These are phyloP conservation scores for Sphaceloma murrayae DNA, from an alignment of 2,329 filamentous ascomycete species.

Conservation along the genomic window DNA sequence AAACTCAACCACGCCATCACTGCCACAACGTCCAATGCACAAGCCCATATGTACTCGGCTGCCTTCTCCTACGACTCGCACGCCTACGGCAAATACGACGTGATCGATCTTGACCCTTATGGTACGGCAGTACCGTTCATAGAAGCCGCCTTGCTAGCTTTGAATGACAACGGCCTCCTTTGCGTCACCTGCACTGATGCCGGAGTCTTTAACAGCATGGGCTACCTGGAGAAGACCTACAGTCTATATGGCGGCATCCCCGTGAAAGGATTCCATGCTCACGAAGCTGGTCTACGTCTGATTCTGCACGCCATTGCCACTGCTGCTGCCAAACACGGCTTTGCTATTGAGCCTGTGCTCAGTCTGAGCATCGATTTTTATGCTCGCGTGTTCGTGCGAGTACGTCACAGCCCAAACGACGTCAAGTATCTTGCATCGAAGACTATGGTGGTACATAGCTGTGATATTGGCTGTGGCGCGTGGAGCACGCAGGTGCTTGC, in stretches of 20 bases:
- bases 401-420: constrained; percentile 68
- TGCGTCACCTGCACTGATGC: constrained; percentile 97
- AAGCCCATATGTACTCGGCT: constrained; percentile 76
- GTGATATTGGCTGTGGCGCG: constrained; percentile 81
- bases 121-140: constrained; percentile 88
- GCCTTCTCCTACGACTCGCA: constrained; percentile 31
- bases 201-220: constrained; percentile 85
- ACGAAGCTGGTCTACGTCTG: constrained; percentile 80
- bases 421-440: constrained; percentile 88
- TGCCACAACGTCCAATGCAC: constrained; percentile 70
- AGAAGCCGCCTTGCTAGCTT: constrained; percentile 77
- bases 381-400: constrained; percentile 73
- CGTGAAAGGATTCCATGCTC: constrained; percentile 72
- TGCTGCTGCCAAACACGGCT: constrained; percentile 72
- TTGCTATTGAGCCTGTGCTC: constrained; percentile 80
- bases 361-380: constrained; percentile 97
- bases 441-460: constrained; percentile 88
- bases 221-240: constrained; percentile 89
- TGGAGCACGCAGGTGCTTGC: constrained; percentile 77
- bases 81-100: constrained; percentile 58
- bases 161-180: constrained; percentile 79
- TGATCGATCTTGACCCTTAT: constrained; percentile 94
- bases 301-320: constrained; percentile 74
- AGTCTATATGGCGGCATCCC: constrained; percentile 88
- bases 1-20: constrained; percentile 59